A percentile compares a stretch with the other conserved stretches of the same genome.
phyloP scores from a whole-genome alignment of 2,329 filamentous ascomycete genomes.

The Epichloe bromicola region DNA sequence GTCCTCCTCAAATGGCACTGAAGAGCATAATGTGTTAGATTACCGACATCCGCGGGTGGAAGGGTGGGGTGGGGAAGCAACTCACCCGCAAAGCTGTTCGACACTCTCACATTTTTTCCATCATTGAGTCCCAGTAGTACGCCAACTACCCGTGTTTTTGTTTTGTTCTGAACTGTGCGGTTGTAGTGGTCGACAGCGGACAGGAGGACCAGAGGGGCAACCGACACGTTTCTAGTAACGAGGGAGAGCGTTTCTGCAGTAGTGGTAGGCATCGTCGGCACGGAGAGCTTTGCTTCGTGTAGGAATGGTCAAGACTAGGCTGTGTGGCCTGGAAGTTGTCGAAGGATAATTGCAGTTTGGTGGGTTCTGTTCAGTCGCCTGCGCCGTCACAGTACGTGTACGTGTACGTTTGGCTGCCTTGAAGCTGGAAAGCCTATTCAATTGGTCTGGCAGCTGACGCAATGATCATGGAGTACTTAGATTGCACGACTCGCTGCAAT shows the following conservation, averaged over 20 bases:
- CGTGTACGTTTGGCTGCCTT: constrained; percentile 3
- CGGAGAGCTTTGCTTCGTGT: background rate
- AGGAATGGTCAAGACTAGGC: background rate
- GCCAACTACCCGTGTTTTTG: constrained; percentile 77
- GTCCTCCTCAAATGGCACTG: constrained; percentile 97
- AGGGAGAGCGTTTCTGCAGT: constrained; percentile 93
- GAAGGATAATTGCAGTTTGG: background rate
- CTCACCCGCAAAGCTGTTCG: constrained; percentile 94
- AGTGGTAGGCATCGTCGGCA: constrained; percentile 72
- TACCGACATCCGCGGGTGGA: constrained; percentile 1
- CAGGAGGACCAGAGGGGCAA: constrained; percentile 93
- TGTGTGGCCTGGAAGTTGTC: background rate
- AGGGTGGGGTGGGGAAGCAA: constrained; percentile 3
- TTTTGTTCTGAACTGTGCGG: constrained; percentile 77
- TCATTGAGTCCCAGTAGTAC: constrained; percentile 92
- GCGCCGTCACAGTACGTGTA: background rate
- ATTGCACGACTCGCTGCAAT: background rate
- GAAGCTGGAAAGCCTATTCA: background rate
- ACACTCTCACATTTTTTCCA: constrained; percentile 89
- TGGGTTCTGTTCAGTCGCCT: background rate
- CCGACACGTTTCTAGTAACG: constrained; percentile 87
- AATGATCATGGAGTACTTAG: background rate
- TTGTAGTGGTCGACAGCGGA: constrained; percentile 98
- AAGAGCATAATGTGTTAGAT: constrained; percentile 7
- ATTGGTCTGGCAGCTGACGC: background rate